Conservation (phyloP, 2,329 filamentous ascomycete species). For the Aureobasidium sp. region DNA sequence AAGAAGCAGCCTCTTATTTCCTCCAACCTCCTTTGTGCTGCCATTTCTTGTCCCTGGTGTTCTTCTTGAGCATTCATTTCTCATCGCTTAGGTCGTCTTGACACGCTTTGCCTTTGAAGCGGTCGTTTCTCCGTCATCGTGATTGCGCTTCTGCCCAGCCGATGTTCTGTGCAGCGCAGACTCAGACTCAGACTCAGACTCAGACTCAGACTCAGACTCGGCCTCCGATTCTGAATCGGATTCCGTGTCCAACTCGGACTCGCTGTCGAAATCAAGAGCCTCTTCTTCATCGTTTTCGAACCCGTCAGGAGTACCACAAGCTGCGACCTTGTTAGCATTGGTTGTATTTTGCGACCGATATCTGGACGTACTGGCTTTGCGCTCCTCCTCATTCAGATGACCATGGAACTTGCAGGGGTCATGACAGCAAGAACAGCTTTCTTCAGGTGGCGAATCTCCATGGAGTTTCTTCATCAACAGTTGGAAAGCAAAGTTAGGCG, state of each 20-base stretch:
- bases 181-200: too few relatives aligned
- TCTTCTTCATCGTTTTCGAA: too few relatives aligned
- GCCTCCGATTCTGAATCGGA: neutral
- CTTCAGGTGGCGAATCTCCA: too few relatives aligned
- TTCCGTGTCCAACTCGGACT: too few relatives aligned
- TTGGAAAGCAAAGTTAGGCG: neutral
- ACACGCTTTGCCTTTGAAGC: neutral
- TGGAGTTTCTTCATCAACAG: neutral
- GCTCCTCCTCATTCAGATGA: neutral
- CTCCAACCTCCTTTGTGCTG: neutral
- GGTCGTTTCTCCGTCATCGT: neutral
- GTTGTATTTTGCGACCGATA: too few relatives aligned
- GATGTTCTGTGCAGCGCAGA: too few relatives aligned
- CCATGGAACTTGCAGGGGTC: neutral
- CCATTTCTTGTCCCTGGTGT: neutral
- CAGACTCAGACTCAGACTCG: too few relatives aligned
- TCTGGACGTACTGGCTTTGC: neutral
- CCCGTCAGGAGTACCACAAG: neutral
- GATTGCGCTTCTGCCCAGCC: neutral
- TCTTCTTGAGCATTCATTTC: neutral
- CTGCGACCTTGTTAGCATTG: neutral
- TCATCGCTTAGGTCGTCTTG: neutral
- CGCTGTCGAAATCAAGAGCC: too few relatives aligned
- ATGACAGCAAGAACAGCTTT: neutral
- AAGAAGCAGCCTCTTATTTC: neutral